Base-by-base conservation (phyloP, 2,329 filamentous ascomycete genomes). In the Penicillium psychrosexuale region DNA sequence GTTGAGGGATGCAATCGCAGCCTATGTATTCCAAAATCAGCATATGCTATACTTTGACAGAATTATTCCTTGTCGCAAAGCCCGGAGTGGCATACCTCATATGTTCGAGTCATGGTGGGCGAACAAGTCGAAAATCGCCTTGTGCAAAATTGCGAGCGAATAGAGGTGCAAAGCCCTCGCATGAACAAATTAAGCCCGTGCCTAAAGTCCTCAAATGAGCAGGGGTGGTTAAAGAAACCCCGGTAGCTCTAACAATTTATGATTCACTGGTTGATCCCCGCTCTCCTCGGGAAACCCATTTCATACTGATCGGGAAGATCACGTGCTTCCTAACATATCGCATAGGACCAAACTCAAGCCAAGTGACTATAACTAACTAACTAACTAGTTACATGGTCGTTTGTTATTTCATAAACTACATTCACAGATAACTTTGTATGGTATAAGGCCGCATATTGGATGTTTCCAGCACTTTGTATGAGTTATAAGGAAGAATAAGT, bases 1-100 rank as follows among this genome's bases (percentile, higher is more conserved):
- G 63, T 90, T 87, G 62, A 96, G 84, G 53, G 87, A 85, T 51
- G 80, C 72, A 37, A 96, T 84, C 36, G 91, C 91, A 63, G 85
- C 84, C 74, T 87, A 72, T n/a, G 30, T 17, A 33, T 39, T 24
- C 4, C 5, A 31, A 51, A 38, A 49, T 66, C 54, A 66, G 64
- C 19, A 42, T 17, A 9, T 48, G 30, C 17, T 33, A 31, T 30
- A 28, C 46, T 15, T 36, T 28, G 15, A 15, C 11, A 3, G 11
- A 8, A 30, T 3, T 19, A 13, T 15, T 15, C 7, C 22, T 8
- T 42, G 36, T 40, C 17, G 31, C 31, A 24, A 50, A 31, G 45
- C 34, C 8, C 48, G 51, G 34, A 36, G 51, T 36, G 47, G 39
- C 69, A 52, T 69, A 75, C 72, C 59, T 71, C 70, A 61, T 75